A percentile compares a stretch with the other conserved stretches of the same genome.
These are phyloP conservation scores for Termitomyces sp. DNA, from an alignment of 768 basidiomycete species.

Conservation along the genomic window DNA sequence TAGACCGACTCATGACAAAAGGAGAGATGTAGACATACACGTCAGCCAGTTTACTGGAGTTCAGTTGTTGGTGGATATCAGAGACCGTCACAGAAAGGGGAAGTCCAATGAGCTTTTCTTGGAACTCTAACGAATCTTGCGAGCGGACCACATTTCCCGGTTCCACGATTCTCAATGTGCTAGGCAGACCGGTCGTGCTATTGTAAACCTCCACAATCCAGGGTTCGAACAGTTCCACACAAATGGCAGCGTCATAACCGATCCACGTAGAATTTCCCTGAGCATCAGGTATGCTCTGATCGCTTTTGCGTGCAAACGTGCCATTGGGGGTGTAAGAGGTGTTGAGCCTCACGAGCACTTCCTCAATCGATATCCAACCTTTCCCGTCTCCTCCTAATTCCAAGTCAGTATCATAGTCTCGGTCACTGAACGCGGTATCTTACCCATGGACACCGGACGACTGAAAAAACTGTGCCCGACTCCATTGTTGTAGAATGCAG, in stretches of 20 bases:
- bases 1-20: not conserved
- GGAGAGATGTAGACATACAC: slow-evolving; percentile 20
- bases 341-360: slow-evolving; percentile 35
- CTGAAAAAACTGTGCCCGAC: slow-evolving; percentile 24
- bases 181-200: slow-evolving; percentile 30
- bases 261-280: slow-evolving; percentile 30
- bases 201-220: slow-evolving; percentile 40
- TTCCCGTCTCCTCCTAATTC: slow-evolving; percentile 27
- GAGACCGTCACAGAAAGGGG: slow-evolving; percentile 18
- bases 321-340: slow-evolving; percentile 33
- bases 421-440: not conserved
- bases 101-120: slow-evolving; percentile 23
- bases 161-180: slow-evolving; percentile 29
- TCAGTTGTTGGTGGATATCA: slow-evolving; percentile 23
- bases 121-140: slow-evolving; percentile 12
- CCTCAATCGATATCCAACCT: slow-evolving; percentile 35
- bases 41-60: slow-evolving; percentile 25
- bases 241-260: slow-evolving; percentile 40
- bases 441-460: slow-evolving; percentile 27
- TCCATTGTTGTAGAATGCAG: slow-evolving; percentile 34
- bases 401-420: not conserved
- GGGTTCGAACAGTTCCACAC: slow-evolving; percentile 39
- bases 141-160: slow-evolving; percentile 27
- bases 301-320: slow-evolving; percentile 24
- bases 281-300: slow-evolving; percentile 20